These are phyloP conservation scores for Trichosporon ovoides DNA, from an alignment of 1,284 basidiomycete genomes.

Conservation along the genomic window DNA sequence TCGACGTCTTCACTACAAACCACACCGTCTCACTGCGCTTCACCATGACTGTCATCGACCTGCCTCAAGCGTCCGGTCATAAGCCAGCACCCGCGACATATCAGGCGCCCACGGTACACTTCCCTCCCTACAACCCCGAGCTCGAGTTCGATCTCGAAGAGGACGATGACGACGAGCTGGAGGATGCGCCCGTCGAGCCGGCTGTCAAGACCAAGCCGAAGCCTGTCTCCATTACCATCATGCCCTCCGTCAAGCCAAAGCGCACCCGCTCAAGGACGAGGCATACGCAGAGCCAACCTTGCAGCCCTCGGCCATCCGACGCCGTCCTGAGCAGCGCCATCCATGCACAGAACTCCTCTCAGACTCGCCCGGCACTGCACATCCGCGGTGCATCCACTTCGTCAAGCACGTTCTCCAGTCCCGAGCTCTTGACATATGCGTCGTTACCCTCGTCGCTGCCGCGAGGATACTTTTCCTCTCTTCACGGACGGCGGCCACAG, in stretches of 20 bases:
- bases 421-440: too few relatives aligned
- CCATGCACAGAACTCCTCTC: background rate
- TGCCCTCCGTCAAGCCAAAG: background rate
- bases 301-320: background rate
- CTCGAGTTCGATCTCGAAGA: background rate
- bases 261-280: background rate
- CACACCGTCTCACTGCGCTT: background rate
- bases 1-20: background rate
- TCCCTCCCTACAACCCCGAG: background rate
- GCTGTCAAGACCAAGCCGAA: background rate
- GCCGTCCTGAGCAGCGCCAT: background rate
- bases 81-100: background rate
- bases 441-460: too few relatives aligned
- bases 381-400: too few relatives aligned
- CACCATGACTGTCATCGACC: conserved; percentile 3
- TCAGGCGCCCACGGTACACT: background rate
- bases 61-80: background rate
- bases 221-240: background rate
- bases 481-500: too few relatives aligned
- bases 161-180: background rate
- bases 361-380: too few relatives aligned
- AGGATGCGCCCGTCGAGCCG: background rate
- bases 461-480: too few relatives aligned
- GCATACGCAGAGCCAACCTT: background rate
- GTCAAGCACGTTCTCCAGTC: too few relatives aligned